Evolutionary conservation across 345 rosid genomes (phyloP).

Genomic region (sweet orange (Citrus sinensis)): DVS_A1.0 CM039161.1:20089501-20090000

Average conservation of each 20-base stretch:
- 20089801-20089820: conserved; percentile 29
- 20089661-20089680: background rate
- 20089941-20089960: conserved; percentile 3
- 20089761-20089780: conserved; percentile 23
- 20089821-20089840: conserved; percentile 18
- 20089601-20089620: background rate
- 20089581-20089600: background rate
- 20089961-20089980: background rate
- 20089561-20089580: background rate
- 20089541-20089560: background rate
- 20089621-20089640: background rate
- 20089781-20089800: conserved; percentile 31
- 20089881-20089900: background rate
- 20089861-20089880: conserved; percentile 4
- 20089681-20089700: conserved; percentile 9
- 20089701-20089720: conserved; percentile 17
- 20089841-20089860: background rate
- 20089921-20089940: conserved; percentile 14
- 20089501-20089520: background rate
- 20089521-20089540: background rate
- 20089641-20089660: background rate
- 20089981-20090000: background rate
- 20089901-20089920: conserved; percentile 19
- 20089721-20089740: background rate
- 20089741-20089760: conserved; percentile 24